Conservation (phyloP, 139 green algal species). For the Picochlorum sp. region DNA sequence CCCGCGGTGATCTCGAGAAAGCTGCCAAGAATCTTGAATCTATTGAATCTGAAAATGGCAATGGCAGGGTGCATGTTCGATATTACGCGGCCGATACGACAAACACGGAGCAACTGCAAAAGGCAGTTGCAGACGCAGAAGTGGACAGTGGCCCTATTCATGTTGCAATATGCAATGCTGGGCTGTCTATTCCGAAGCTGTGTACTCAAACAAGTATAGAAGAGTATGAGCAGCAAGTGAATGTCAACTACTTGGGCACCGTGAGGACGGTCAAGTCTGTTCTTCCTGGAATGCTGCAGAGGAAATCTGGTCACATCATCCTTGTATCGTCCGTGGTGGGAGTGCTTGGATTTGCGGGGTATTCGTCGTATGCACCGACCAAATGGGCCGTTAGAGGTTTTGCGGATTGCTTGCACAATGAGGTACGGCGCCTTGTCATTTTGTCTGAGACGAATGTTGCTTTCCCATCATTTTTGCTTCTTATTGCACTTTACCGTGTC, state of each 20-base stretch:
- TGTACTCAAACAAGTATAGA: constrained; percentile 48
- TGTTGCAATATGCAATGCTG: constrained; percentile 59
- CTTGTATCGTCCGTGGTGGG: constrained; percentile 47
- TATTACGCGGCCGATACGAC: constrained; percentile 9
- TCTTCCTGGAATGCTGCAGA: constrained; percentile 53
- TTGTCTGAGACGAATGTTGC: neutral
- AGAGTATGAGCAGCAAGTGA: constrained; percentile 39
- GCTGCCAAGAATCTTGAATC: constrained; percentile 20
- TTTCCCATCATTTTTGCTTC: neutral
- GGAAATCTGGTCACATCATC: constrained; percentile 47
- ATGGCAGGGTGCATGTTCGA: constrained; percentile 1
- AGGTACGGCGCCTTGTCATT: too few species aligned
- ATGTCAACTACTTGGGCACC: constrained; percentile 72
- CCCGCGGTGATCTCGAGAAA: constrained; percentile 33
- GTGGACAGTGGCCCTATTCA: constrained; percentile 40
- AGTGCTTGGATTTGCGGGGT: constrained; percentile 46
- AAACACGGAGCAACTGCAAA: constrained; percentile 1
- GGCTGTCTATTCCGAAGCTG: constrained; percentile 42
- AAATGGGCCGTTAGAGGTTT: constrained; percentile 78
- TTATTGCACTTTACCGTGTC: neutral
- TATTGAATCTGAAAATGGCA: too few species aligned
- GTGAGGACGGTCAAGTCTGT: constrained; percentile 42
- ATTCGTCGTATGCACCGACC: constrained; percentile 55
- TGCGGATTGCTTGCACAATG: constrained; percentile 68
- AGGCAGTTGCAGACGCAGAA: constrained; percentile 8